Conservation (phyloP, 108 stramenopile species). For the Cyclostephanos tholiformis region DNA sequence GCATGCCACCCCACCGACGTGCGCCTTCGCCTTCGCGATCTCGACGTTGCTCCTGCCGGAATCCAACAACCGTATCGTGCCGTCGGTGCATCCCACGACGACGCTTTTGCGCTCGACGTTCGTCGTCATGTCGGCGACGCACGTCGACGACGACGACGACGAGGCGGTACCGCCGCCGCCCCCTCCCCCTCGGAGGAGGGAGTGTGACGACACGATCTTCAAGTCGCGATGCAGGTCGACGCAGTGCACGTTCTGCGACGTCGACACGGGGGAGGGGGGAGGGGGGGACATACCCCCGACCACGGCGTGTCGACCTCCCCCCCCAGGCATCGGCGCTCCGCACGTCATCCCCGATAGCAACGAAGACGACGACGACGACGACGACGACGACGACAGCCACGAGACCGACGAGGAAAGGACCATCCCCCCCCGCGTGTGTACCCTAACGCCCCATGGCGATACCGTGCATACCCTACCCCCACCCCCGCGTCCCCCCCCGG, state of each 20-base stretch:
- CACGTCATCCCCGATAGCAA: conserved; percentile 60
- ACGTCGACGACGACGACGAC: conserved; percentile 5
- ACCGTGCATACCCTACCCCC: conserved; percentile 31
- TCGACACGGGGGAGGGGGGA: neutral
- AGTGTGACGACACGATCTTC: conserved; percentile 67
- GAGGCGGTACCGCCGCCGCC: too few species aligned
- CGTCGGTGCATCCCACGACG: conserved; percentile 83
- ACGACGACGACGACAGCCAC: too few species aligned
- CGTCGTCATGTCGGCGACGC: conserved; percentile 62
- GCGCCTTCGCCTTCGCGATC: conserved; percentile 65
- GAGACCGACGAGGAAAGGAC: conserved; percentile 21
- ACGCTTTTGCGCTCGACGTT: conserved; percentile 58
- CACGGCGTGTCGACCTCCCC: conserved; percentile 42
- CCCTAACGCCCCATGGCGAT: conserved; percentile 69
- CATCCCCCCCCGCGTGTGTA: conserved; percentile 75
- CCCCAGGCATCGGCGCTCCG: conserved; percentile 27
- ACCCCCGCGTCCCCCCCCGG: conserved; percentile 21
- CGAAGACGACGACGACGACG: too few species aligned
- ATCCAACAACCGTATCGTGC: conserved; percentile 77
- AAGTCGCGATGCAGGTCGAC: conserved; percentile 74
- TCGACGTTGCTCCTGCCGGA: conserved; percentile 58
- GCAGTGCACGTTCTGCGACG: conserved; percentile 60
- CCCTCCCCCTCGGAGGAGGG: conserved; percentile 33
- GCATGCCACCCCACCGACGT: conserved; percentile 66
- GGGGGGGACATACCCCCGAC: conserved; percentile 64